Conservation (phyloP, 768 basidiomycete species). For the Pisolithus tinctorius region DNA sequence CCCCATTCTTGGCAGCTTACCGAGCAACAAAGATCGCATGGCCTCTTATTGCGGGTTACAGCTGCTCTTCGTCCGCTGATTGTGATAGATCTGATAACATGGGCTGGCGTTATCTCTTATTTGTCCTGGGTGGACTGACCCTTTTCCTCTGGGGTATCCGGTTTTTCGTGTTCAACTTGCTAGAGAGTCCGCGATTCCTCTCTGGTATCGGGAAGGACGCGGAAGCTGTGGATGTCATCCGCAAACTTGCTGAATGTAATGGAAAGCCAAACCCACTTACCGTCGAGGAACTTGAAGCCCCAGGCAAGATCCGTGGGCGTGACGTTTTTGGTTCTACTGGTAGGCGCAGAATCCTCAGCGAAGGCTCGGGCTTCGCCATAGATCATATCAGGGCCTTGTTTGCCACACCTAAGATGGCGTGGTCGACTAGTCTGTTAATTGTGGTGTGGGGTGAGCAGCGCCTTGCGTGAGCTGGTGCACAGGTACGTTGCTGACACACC, state of each 20-base stretch:
- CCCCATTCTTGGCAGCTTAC: background rate
- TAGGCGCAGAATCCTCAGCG: constrained; percentile 27
- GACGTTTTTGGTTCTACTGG: constrained; percentile 7
- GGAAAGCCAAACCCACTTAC: constrained; percentile 36
- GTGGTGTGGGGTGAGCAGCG: constrained; percentile 34
- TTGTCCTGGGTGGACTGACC: constrained; percentile 46
- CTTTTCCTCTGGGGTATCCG: constrained; percentile 48
- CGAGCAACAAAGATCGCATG: constrained; percentile 43
- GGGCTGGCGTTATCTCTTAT: constrained; percentile 60
- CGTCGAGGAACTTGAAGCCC: constrained; percentile 36
- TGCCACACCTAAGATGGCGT: constrained; percentile 54
- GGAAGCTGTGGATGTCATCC: constrained; percentile 44
- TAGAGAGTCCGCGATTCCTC: constrained; percentile 55
- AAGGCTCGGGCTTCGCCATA: constrained; percentile 32
- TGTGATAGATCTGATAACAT: constrained; percentile 45
- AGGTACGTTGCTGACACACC: background rate
- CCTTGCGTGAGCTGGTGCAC: background rate
- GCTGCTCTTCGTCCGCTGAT: constrained; percentile 32
- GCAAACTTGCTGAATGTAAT: constrained; percentile 45
- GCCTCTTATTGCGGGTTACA: constrained; percentile 51
- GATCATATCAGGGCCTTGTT: constrained; percentile 57
- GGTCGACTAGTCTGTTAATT: constrained; percentile 57
- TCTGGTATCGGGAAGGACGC: constrained; percentile 47
- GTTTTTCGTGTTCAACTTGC: constrained; percentile 45
- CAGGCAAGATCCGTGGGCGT: constrained; percentile 15